Percentiles rank a stretch among this genome's conserved stretches.
Evolutionary conservation across 257 asterid genomes (phyloP).

Genomic region (Parsonsia alboflavescens): DNA sequence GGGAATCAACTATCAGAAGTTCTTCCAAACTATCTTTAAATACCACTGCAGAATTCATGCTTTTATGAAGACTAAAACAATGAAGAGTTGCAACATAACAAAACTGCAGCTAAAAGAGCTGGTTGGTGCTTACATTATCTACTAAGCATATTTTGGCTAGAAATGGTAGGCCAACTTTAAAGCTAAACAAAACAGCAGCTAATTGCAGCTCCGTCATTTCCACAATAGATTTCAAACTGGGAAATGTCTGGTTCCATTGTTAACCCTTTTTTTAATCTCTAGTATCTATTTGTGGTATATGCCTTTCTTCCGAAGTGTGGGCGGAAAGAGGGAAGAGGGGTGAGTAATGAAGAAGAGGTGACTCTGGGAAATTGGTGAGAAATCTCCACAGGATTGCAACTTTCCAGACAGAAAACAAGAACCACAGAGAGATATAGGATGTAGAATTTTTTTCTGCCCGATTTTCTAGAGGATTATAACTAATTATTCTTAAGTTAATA

Average conservation of each 20-base stretch:
- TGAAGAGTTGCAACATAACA: background rate
- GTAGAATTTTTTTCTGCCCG: too few species aligned
- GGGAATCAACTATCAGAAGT: background rate
- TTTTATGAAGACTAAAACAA: background rate
- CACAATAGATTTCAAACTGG: background rate
- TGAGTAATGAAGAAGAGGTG: background rate
- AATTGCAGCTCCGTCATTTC: background rate
- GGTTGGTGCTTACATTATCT: background rate
- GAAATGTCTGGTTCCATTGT: background rate
- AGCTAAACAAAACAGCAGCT: background rate
- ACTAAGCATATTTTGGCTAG: background rate
- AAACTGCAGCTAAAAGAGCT: background rate
- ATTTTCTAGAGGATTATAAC: background rate
- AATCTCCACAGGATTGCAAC: background rate
- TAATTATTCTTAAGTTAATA: background rate
- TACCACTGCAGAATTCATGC: background rate
- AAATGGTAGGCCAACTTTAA: background rate
- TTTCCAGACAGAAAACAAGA: background rate
- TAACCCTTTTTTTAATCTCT: background rate
- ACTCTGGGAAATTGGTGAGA: background rate
- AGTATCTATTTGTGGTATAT: background rate
- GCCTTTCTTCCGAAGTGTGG: background rate
- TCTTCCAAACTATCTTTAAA: background rate
- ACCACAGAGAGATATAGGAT: background rate
- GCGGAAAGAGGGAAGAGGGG: background rate